phyloP scores from a whole-genome alignment of 345 rosid genomes.

The Hibiscus mutabilis region DNA sequence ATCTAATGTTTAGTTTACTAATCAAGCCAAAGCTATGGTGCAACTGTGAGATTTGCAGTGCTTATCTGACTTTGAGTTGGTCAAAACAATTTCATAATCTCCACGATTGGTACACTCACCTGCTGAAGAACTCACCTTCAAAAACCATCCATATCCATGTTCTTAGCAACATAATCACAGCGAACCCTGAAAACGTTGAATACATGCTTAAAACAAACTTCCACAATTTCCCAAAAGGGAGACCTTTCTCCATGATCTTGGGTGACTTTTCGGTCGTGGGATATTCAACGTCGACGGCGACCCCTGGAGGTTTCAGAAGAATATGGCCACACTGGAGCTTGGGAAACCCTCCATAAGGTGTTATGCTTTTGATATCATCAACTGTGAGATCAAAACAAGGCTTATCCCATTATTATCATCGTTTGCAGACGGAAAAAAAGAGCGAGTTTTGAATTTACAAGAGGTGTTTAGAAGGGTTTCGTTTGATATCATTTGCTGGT shows the following conservation, averaged over 20 bases:
- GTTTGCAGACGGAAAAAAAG: neutral
- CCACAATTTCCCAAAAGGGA: constrained; percentile 72
- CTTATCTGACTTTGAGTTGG: constrained; percentile 58
- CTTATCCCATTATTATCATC: constrained; percentile 43
- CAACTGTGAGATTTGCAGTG: constrained; percentile 59
- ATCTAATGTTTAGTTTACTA: constrained; percentile 6
- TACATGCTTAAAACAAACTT: constrained; percentile 63
- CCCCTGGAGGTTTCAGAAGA: constrained; percentile 58
- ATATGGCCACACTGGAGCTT: constrained; percentile 57
- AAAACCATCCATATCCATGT: constrained; percentile 73
- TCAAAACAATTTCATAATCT: constrained; percentile 45
- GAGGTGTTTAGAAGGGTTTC: constrained; percentile 58
- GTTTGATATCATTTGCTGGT: constrained; percentile 51
- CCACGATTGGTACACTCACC: constrained; percentile 76
- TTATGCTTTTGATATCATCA: constrained; percentile 50
- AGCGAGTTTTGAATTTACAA: constrained; percentile 35
- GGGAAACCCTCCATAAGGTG: constrained; percentile 35
- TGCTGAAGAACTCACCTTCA: constrained; percentile 44
- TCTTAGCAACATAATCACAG: constrained; percentile 56
- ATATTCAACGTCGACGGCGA: constrained; percentile 82
- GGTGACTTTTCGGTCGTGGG: constrained; percentile 75
- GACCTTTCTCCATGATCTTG: constrained; percentile 60
- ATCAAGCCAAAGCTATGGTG: constrained; percentile 43
- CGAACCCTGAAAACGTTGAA: constrained; percentile 62
- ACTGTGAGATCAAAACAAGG: constrained; percentile 38